phyloP scores from a whole-genome alignment of 139 green algal genomes.

The Nannochloris sp. region DNA sequence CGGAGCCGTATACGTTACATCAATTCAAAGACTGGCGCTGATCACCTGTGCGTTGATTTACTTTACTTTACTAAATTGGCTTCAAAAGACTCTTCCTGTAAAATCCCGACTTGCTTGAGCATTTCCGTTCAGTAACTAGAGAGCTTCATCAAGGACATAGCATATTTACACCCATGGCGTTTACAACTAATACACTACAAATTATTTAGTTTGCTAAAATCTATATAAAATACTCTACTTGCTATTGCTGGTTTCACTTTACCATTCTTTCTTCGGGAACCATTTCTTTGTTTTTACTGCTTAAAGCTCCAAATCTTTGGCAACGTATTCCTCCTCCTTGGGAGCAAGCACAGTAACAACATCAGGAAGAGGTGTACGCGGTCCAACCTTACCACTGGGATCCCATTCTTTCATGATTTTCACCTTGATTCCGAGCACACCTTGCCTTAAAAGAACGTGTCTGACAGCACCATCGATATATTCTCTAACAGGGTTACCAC shows the following conservation, averaged over 20 bases:
- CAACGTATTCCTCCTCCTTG: constrained; percentile 71
- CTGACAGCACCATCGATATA: constrained; percentile 95
- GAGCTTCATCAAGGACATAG: too few species aligned
- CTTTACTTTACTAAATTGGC: too few species aligned
- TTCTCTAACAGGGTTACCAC: constrained; percentile 71
- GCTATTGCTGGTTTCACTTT: neutral
- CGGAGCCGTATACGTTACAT: too few species aligned
- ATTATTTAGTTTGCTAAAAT: too few species aligned
- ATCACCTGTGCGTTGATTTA: too few species aligned
- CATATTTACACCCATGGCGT: too few species aligned
- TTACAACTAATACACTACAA: too few species aligned
- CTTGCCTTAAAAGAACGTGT: constrained; percentile 97
- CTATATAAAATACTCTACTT: neutral
- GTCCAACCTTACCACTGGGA: constrained; percentile 88
- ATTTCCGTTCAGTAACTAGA: too few species aligned
- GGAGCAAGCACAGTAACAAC: constrained; percentile 84
- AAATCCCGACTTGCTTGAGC: too few species aligned
- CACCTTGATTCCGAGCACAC: constrained; percentile 95
- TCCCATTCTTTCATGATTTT: constrained; percentile 99
- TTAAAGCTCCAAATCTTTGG: neutral
- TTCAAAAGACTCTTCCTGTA: too few species aligned
- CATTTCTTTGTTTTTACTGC: neutral
- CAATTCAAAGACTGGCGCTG: too few species aligned
- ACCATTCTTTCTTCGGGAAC: neutral
- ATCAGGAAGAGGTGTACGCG: constrained; percentile 89